Conservation (phyloP, 225 moss, liverwort and hornwort genomes). For the Physcomitrium patens region DNA sequence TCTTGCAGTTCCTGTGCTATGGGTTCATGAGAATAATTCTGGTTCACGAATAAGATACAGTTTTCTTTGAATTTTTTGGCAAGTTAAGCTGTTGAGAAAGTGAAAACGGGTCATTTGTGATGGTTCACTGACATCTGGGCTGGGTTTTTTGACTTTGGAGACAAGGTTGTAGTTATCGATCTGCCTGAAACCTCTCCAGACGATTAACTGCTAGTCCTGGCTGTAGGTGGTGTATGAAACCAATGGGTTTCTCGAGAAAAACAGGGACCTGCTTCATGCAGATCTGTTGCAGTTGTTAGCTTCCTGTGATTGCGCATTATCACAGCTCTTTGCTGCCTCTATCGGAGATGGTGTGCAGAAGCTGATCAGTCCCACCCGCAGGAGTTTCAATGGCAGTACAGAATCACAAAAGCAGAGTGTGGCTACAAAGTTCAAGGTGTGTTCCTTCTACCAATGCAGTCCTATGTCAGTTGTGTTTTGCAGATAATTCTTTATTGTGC, state of each 20-base stretch:
- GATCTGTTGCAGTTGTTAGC: constrained; percentile 74
- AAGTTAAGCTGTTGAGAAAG: neutral
- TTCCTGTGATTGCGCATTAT: constrained; percentile 68
- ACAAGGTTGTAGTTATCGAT: neutral
- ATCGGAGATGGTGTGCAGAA: constrained; percentile 82
- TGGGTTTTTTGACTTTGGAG: neutral
- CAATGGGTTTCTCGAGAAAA: constrained; percentile 80
- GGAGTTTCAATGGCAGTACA: constrained; percentile 53
- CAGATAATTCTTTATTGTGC: neutral
- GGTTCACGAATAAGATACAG: neutral
- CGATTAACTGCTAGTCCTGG: constrained; percentile 1
- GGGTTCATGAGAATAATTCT: neutral
- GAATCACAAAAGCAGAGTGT: constrained; percentile 90
- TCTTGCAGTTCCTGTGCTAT: constrained; percentile 10
- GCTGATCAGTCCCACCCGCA: constrained; percentile 75
- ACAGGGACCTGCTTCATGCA: constrained; percentile 81
- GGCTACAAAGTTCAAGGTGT: constrained; percentile 86
- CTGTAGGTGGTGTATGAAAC: constrained; percentile 83
- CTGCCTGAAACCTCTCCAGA: neutral
- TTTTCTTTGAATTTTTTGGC: neutral
- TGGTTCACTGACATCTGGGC: neutral
- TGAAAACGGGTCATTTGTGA: neutral
- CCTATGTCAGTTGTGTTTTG: neutral
- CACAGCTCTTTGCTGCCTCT: constrained; percentile 74
- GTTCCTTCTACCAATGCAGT: neutral